Base-by-base conservation (phyloP, 2,329 filamentous ascomycete genomes). In the Fusarium compactum region DNA sequence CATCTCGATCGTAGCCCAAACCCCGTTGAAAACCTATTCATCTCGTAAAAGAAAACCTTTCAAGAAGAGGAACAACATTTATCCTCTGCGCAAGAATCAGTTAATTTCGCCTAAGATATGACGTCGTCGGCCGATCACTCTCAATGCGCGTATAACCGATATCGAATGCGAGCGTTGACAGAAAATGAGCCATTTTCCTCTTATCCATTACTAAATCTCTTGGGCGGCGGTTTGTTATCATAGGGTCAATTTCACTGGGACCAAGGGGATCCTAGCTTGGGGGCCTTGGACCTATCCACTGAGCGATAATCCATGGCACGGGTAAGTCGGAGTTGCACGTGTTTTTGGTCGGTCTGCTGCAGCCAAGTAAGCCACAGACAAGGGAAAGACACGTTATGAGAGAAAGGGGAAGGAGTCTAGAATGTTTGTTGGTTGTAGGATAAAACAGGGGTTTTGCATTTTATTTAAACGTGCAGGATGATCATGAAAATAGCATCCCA, bases 201-300 rank as follows among this genome's bases (percentile, higher is more conserved):
- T 50, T 50, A 34, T 24, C 15, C 47, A 50, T 50, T 34, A 50
- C 47, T 16, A 51, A 41, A 52, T 27, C 34, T 27, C 18, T 38
- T 52, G 32, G 24, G 20, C 5, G 18, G 44, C 25, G 44, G 44
- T n/a, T 46, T 27, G 32, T 40, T 52, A 34, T 40, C 24, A 52
- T 52, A 52, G 48, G 32, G 48, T 27, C 48, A 52, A 52, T 52
- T 52, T 41, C 48, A 52, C 48, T 20, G 48, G 48, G 48, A 52
- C 48, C 32, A 40, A 52, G 32, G 24, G 32, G 48, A 20, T 27
- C 48, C 48, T 41, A 41, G 48, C 32, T 27, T 16, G 9, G 48
- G n/a, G 20, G 15, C 22, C 30, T 27, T 27, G 32, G 48, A 15
- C 14, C 16, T 34, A 52, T 40, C 48, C 48, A 52, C 48, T 52